Percentiles rank a stretch among this genome's conserved stretches.
Conservation (phyloP, 768 basidiomycete genomes). For the Holtermanniella nyarrowii region DNA sequence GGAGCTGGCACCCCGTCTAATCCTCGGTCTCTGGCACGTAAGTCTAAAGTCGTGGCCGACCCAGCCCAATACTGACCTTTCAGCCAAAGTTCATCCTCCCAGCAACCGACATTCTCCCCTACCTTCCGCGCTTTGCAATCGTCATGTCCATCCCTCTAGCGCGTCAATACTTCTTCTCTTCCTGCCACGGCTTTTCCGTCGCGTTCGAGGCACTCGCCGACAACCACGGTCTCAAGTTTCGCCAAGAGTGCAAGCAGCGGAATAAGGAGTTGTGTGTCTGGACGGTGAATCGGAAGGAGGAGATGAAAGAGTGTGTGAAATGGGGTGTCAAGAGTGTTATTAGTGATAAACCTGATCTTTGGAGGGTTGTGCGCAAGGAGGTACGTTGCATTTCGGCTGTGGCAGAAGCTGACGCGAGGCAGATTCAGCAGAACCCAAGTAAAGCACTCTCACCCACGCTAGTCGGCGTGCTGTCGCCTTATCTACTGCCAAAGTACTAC, state of each 20-base stretch:
- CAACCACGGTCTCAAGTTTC: constrained; percentile 60
- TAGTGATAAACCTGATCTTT: constrained; percentile 39
- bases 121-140: constrained; percentile 76
- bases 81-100: constrained; percentile 78
- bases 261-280: constrained; percentile 78
- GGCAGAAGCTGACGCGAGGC: neutral
- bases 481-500: constrained; percentile 21
- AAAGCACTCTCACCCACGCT: constrained; percentile 18
- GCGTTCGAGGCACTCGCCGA: constrained; percentile 61
- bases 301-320: constrained; percentile 46
- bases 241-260: constrained; percentile 59
- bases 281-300: constrained; percentile 84
- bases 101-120: constrained; percentile 66
- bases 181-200: constrained; percentile 78
- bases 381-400: constrained; percentile 12
- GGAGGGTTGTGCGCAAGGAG: constrained; percentile 25
- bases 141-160: constrained; percentile 62
- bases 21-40: constrained; percentile 40
- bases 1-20: constrained; percentile 31
- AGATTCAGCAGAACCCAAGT: constrained; percentile 18
- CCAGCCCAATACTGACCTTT: constrained; percentile 48
- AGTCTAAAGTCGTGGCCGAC: constrained; percentile 12
- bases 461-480: constrained; percentile 20
- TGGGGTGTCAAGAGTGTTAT: constrained; percentile 38
- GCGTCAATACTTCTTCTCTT: constrained; percentile 77